These are phyloP conservation scores for Populus tremula DNA, from an alignment of 345 rosid species.

Conservation along the genomic window DNA sequence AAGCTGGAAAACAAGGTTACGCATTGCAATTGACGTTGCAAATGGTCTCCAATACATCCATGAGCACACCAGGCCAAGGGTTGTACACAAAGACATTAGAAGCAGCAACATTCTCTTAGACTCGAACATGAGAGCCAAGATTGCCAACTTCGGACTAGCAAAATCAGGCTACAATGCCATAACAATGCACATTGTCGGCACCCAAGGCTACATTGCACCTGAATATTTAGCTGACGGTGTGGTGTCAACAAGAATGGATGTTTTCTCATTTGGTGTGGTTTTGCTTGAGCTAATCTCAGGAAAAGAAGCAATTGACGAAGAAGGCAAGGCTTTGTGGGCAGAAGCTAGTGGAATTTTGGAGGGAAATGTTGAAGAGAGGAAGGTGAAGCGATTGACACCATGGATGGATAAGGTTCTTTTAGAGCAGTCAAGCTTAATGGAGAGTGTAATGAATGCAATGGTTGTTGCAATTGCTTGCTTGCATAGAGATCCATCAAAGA, in stretches of 20 bases:
- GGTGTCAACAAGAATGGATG: constrained; percentile 64
- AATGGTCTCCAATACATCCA: constrained; percentile 73
- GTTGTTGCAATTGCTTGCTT: constrained; percentile 50
- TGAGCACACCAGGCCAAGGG: constrained; percentile 64
- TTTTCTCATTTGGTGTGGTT: constrained; percentile 69
- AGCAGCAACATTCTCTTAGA: constrained; percentile 65
- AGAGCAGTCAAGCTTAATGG: constrained; percentile 37
- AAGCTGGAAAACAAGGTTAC: constrained; percentile 54
- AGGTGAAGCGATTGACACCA: constrained; percentile 23
- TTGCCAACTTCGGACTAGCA: constrained; percentile 70
- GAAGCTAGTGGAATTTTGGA: constrained; percentile 26
- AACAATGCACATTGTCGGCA: constrained; percentile 72
- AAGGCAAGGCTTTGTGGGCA: constrained; percentile 52
- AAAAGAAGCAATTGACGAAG: constrained; percentile 46
- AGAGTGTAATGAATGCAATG: constrained; percentile 50
- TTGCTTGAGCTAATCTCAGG: constrained; percentile 65
- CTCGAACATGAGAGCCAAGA: constrained; percentile 60
- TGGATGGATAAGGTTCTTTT: constrained; percentile 45
- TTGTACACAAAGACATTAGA: constrained; percentile 70
- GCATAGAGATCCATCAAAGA: constrained; percentile 44
- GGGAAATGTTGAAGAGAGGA: constrained; percentile 37
- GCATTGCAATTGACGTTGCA: constrained; percentile 54
- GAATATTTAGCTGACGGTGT: constrained; percentile 61
- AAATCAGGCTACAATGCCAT: constrained; percentile 75
- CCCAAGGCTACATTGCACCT: constrained; percentile 75